Evolutionary conservation across 352 stramenopile species (phyloP).

Genomic region (Phytophthora sojae): DNA sequence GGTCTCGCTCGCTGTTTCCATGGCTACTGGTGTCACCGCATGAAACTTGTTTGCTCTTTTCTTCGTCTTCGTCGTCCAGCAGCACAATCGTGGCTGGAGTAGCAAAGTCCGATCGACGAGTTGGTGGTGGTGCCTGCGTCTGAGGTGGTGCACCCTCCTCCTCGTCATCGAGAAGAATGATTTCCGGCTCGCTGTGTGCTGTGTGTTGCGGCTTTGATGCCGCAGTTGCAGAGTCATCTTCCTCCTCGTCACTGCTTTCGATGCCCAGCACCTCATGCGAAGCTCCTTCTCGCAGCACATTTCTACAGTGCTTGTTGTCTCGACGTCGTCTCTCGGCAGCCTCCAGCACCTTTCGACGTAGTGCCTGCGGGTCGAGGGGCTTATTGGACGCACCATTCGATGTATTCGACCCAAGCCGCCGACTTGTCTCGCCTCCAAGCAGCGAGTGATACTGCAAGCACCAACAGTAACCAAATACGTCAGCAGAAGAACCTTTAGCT

Average conservation of each 20-base stretch:
- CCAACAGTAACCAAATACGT: not conserved
- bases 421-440: slow-evolving; percentile 44
- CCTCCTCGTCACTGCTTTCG: slow-evolving; percentile 54
- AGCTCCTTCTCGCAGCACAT: slow-evolving; percentile 31
- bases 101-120: not conserved
- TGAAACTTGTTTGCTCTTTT: slow-evolving; percentile 1
- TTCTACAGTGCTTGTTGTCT: slow-evolving; percentile 50
- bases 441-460: slow-evolving; percentile 46
- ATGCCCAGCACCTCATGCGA: slow-evolving; percentile 51
- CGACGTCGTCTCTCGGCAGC: slow-evolving; percentile 59
- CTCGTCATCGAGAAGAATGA: slow-evolving; percentile 25
- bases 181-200: slow-evolving; percentile 1
- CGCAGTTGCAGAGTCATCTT: slow-evolving; percentile 7
- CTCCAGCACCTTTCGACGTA: slow-evolving; percentile 52
- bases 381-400: slow-evolving; percentile 3
- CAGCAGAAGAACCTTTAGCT: not conserved
- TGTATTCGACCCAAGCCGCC: slow-evolving; percentile 38
- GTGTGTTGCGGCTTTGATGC: not conserved
- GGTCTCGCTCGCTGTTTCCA: not conserved
- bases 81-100: slow-evolving; percentile 20
- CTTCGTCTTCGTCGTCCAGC: slow-evolving; percentile 19
- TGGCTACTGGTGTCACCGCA: not conserved
- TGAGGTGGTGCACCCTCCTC: not conserved
- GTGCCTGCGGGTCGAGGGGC: slow-evolving; percentile 29
- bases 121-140: not conserved